Percentiles rank a stretch among this genome's conserved stretches.
phyloP scores from a whole-genome alignment of 2,329 filamentous ascomycete species.

The Pseudogymnoascus sp. region DNA sequence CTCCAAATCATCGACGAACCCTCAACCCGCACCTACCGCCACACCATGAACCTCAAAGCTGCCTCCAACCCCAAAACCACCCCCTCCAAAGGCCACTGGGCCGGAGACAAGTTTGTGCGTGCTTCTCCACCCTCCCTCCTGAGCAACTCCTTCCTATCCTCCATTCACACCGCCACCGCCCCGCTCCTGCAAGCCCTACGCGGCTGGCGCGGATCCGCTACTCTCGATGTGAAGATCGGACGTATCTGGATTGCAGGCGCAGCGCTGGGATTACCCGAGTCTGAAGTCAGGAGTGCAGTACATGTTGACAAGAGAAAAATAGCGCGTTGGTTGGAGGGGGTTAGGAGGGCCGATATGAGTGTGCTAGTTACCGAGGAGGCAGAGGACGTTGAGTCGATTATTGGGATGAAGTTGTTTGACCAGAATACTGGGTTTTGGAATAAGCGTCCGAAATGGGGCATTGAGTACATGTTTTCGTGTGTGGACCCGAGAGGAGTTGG shows the following conservation, averaged over 20 bases:
- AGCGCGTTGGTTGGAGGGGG: not conserved
- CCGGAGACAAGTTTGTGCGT: not conserved
- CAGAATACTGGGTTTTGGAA: constrained; percentile 21
- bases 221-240: not conserved
- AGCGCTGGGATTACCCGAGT: not conserved
- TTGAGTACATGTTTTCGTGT: constrained; percentile 24
- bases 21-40: not conserved
- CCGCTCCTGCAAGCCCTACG: not conserved
- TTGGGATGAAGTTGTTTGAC: constrained; percentile 17
- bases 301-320: not conserved
- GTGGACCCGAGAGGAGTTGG: constrained; percentile 12
- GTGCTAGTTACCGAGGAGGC: constrained; percentile 19
- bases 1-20: not conserved
- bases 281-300: not conserved
- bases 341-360: not conserved
- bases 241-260: not conserved
- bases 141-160: not conserved
- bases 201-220: not conserved
- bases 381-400: constrained; percentile 20
- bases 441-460: constrained; percentile 15
- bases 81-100: not conserved
- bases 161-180: not conserved
- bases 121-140: not conserved
- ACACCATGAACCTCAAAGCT: not conserved
- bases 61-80: not conserved